Conservation (phyloP, 805 yeast genomes). For the Nakazawaea pomicola region DNA sequence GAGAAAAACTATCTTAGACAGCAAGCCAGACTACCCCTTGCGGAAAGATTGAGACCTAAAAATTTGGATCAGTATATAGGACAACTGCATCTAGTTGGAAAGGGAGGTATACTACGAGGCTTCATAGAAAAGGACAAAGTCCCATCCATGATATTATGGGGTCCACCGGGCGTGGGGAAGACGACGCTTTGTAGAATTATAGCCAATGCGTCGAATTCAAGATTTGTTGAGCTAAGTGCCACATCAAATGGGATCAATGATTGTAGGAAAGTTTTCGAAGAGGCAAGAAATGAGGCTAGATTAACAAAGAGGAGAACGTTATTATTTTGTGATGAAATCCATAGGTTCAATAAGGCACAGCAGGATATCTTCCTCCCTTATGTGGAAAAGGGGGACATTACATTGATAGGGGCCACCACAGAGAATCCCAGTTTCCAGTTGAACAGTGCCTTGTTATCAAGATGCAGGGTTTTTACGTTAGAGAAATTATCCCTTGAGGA, state of each 20-base stretch:
- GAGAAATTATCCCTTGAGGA: slow-evolving; percentile 47
- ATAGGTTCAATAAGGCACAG: slow-evolving; percentile 78
- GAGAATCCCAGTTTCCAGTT: slow-evolving; percentile 87
- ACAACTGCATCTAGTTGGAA: slow-evolving; percentile 71
- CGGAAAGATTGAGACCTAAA: slow-evolving; percentile 81
- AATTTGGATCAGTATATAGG: slow-evolving; percentile 72
- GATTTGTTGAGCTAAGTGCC: slow-evolving; percentile 81
- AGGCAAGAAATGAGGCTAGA: slow-evolving; percentile 38
- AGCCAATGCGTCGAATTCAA: slow-evolving; percentile 46
- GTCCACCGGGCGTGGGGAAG: slow-evolving; percentile 95
- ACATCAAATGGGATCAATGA: slow-evolving; percentile 68
- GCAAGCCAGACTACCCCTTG: slow-evolving; percentile 44
- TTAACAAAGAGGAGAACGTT: slow-evolving; percentile 53
- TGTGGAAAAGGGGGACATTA: slow-evolving; percentile 78
- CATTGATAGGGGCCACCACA: slow-evolving; percentile 93
- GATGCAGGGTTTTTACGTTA: slow-evolving; percentile 78
- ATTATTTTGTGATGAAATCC: slow-evolving; percentile 89
- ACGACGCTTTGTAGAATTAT: slow-evolving; percentile 66
- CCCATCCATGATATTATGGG: slow-evolving; percentile 90
- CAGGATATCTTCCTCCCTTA: slow-evolving; percentile 84
- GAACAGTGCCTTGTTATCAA: slow-evolving; percentile 74
- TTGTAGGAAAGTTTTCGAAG: slow-evolving; percentile 55
- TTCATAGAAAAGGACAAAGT: slow-evolving; percentile 59
- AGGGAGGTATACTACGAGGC: slow-evolving; percentile 58
- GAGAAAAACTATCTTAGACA: slow-evolving; percentile 18